These are phyloP conservation scores for Kandelia obovata DNA, from an alignment of 345 rosid species.

Conservation along the genomic window DNA sequence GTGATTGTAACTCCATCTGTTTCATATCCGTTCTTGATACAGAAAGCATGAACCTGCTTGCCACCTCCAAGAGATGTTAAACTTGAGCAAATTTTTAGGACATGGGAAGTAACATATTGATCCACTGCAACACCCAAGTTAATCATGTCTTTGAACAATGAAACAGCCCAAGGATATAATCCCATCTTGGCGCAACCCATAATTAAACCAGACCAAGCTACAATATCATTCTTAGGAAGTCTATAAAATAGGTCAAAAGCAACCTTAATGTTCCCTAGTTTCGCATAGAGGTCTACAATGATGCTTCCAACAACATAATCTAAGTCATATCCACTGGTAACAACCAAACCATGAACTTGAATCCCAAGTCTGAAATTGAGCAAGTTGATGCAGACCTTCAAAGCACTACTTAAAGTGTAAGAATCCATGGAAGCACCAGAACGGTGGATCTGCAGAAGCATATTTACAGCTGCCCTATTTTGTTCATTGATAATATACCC, in stretches of 20 bases:
- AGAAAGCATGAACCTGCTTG: conserved; percentile 56
- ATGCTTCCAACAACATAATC: conserved; percentile 62
- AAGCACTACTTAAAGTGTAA: conserved; percentile 56
- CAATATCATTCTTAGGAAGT: conserved; percentile 53
- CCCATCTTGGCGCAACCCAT: conserved; percentile 51
- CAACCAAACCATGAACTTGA: conserved; percentile 62
- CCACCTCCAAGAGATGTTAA: conserved; percentile 51
- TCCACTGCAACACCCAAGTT: conserved; percentile 38
- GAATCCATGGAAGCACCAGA: conserved; percentile 46
- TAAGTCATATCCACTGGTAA: conserved; percentile 48
- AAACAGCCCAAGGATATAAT: conserved; percentile 35
- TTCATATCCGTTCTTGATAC: conserved; percentile 53
- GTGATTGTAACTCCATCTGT: conserved; percentile 45
- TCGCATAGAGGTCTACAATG: conserved; percentile 55
- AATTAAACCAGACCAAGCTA: conserved; percentile 64
- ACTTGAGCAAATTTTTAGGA: conserved; percentile 61
- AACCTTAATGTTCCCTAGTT: conserved; percentile 38
- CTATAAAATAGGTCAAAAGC: conserved; percentile 39
- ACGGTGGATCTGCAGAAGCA: conserved; percentile 41
- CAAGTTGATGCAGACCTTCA: conserved; percentile 58
- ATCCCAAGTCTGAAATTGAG: conserved; percentile 42
- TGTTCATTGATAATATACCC: conserved; percentile 47
- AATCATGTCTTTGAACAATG: conserved; percentile 49
- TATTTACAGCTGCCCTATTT: conserved; percentile 37
- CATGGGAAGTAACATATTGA: conserved; percentile 46